Conservation (phyloP, 1,284 basidiomycete genomes). For the Singerocomus inundabilis region DNA sequence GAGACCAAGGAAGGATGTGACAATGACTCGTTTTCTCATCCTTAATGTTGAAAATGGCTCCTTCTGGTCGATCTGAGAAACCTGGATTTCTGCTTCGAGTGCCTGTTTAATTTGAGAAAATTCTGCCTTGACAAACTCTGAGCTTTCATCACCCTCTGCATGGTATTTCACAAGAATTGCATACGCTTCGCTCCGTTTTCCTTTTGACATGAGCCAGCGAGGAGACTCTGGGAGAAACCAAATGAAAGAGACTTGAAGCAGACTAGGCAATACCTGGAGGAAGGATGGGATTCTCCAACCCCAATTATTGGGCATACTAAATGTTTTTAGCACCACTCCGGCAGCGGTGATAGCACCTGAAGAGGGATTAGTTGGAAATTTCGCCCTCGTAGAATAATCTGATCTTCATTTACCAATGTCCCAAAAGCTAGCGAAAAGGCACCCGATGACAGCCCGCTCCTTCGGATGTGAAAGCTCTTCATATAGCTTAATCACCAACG, state of each 20-base stretch:
- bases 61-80: background rate
- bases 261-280: conserved; percentile 41
- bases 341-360: conserved; percentile 14
- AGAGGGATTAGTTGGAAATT: background rate
- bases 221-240: conserved; percentile 52
- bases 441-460: conserved; percentile 18
- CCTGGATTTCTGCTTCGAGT: conserved; percentile 1
- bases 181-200: conserved; percentile 41
- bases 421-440: conserved; percentile 11
- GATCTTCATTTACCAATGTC: conserved; percentile 6
- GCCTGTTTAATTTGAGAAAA: conserved; percentile 50
- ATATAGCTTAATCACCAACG: conserved; percentile 15
- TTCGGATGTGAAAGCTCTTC: conserved; percentile 26
- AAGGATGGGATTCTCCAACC: conserved; percentile 29
- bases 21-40: no score
- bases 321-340: conserved; percentile 14
- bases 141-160: no score
- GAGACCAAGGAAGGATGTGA: conserved; percentile 37
- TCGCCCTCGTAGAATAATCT: background rate
- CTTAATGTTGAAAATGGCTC: background rate
- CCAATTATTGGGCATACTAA: conserved; percentile 47
- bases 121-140: no score
- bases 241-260: background rate
- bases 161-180: no score
- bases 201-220: conserved; percentile 57